phyloP scores from a whole-genome alignment of 2,329 filamentous ascomycete species.

The Calonectria honghensis region DNA sequence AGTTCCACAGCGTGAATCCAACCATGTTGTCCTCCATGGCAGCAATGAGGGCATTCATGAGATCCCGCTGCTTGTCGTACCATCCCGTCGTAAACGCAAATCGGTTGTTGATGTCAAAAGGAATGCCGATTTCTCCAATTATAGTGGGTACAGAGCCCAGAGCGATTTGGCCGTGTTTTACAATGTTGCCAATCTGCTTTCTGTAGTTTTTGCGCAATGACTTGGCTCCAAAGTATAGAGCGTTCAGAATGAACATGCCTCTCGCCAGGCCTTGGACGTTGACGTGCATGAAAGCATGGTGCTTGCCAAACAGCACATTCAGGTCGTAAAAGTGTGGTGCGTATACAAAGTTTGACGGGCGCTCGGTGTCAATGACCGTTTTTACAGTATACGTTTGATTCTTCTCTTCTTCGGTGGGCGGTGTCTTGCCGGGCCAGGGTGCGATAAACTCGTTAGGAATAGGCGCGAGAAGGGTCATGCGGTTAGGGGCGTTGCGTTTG shows the following conservation, averaged over 20 bases:
- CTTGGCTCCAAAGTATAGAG: constrained; percentile 62
- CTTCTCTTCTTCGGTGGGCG: constrained; percentile 29
- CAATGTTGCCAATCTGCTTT: constrained; percentile 61
- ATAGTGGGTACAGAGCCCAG: constrained; percentile 60
- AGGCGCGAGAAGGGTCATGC: constrained; percentile 63
- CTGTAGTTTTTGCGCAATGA: constrained; percentile 63
- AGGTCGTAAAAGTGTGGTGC: constrained; percentile 66
- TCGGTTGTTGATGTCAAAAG: constrained; percentile 63
- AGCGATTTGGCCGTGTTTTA: constrained; percentile 58
- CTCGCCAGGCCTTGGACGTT: constrained; percentile 64
- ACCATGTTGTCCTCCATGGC: constrained; percentile 64
- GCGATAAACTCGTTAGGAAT: constrained; percentile 65
- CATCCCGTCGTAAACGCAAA: constrained; percentile 61
- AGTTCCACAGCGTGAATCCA: constrained; percentile 64
- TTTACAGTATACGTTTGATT: constrained; percentile 54
- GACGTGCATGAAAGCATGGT: constrained; percentile 61
- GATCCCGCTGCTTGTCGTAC: constrained; percentile 62
- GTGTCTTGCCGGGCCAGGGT: constrained; percentile 56
- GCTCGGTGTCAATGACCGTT: constrained; percentile 53
- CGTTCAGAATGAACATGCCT: constrained; percentile 63
- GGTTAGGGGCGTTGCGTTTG: constrained; percentile 53
- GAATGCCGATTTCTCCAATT: constrained; percentile 64
- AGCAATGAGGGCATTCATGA: constrained; percentile 62
- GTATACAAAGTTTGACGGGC: constrained; percentile 61
- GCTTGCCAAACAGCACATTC: constrained; percentile 63